These are phyloP conservation scores for Colletotrichum siamense DNA, from an alignment of 2,329 filamentous ascomycete genomes.

Conservation along the genomic window DNA sequence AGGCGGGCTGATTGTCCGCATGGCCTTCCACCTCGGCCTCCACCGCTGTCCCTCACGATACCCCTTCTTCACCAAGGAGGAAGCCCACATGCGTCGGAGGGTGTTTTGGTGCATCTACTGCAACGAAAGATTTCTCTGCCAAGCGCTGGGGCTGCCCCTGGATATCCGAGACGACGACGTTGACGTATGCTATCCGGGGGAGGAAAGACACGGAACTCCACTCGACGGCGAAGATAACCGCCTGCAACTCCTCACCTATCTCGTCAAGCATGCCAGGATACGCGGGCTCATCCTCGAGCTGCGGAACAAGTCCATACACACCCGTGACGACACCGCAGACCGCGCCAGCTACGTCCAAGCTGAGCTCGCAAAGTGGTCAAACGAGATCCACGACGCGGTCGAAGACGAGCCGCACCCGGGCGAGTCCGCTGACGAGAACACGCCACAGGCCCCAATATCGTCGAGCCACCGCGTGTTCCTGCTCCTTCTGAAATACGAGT, in stretches of 20 bases:
- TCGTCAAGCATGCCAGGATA: slow-evolving; percentile 54
- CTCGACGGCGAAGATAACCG: slow-evolving; percentile 28
- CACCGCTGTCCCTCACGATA: slow-evolving; percentile 62
- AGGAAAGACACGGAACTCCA: slow-evolving; percentile 46
- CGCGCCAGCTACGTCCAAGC: slow-evolving; percentile 51
- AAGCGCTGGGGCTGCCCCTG: slow-evolving; percentile 60
- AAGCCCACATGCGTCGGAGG: slow-evolving; percentile 53
- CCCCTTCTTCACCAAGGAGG: slow-evolving; percentile 50
- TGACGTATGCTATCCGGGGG: slow-evolving; percentile 60
- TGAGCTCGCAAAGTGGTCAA: slow-evolving; percentile 56
- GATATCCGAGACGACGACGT: slow-evolving; percentile 62
- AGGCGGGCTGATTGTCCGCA: slow-evolving; percentile 59
- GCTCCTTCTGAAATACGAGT: slow-evolving; percentile 51
- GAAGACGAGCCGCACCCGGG: slow-evolving; percentile 37
- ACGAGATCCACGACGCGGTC: slow-evolving; percentile 55
- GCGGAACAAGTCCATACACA: slow-evolving; percentile 55
- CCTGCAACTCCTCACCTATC: slow-evolving; percentile 40
- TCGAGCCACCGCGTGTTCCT: slow-evolving; percentile 46
- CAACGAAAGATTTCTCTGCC: slow-evolving; percentile 59
- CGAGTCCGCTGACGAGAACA: slow-evolving; percentile 8
- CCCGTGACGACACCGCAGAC: slow-evolving; percentile 46
- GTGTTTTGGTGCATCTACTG: slow-evolving; percentile 64
- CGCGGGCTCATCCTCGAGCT: slow-evolving; percentile 57
- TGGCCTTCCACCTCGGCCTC: slow-evolving; percentile 62
- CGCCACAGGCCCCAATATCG: slow-evolving; percentile 20